Percentiles rank a stretch among this genome's conserved stretches.
Conservation (phyloP, 352 stramenopile species). For the Elongisporangium anandrum region DNA sequence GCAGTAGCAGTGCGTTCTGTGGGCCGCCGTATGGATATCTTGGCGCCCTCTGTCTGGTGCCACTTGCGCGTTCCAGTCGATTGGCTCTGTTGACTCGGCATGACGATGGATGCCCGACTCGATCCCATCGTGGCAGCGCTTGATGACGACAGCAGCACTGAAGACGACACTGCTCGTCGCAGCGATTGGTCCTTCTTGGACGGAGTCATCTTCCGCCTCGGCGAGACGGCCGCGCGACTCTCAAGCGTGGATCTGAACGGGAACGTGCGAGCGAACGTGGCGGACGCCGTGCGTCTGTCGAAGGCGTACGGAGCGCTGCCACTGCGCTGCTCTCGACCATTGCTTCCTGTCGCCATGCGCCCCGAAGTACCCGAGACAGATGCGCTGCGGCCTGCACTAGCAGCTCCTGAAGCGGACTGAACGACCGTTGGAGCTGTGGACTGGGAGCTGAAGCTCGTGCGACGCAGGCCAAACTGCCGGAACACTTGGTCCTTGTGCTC, state of each 20-base stretch:
- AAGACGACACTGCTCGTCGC: neutral
- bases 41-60: neutral
- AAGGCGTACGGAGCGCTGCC: slow-evolving; percentile 22
- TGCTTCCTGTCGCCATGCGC: neutral
- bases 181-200: neutral
- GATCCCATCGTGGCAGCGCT: neutral
- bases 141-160: neutral
- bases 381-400: neutral
- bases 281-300: slow-evolving; percentile 8
- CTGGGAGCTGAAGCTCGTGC: neutral
- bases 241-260: slow-evolving; percentile 35
- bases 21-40: neutral
- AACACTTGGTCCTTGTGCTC: slow-evolving; percentile 60
- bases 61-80: neutral
- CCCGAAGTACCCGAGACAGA: neutral
- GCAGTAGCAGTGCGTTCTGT: neutral
- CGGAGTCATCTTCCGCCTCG: slow-evolving; percentile 6
- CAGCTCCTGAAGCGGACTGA: neutral
- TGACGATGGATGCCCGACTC: neutral
- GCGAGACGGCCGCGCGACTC: slow-evolving; percentile 30
- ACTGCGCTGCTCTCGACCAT: slow-evolving; percentile 7
- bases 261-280: slow-evolving; percentile 20
- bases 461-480: slow-evolving; percentile 48
- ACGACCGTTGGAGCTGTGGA: neutral
- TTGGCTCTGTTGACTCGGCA: neutral